Evolutionary conservation across 2,329 filamentous ascomycete species (phyloP).

Genomic region (Cercospora zeae-maydis): DNA sequence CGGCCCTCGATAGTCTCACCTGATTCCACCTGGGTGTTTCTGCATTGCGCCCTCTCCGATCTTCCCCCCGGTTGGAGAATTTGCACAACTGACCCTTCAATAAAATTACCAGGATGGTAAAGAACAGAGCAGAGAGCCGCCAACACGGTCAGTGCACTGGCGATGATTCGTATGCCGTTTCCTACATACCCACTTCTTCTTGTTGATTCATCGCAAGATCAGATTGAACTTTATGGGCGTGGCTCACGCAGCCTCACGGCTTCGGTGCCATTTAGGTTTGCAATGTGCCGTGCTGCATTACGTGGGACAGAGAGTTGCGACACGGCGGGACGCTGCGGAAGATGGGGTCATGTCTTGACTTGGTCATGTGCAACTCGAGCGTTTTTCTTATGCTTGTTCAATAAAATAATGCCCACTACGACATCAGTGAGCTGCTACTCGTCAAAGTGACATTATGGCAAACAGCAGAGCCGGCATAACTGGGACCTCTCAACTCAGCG

Average conservation of each 20-base stretch:
- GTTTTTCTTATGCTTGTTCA: neutral
- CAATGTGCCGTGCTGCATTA: neutral
- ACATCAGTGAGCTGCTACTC: neutral
- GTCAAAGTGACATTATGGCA: neutral
- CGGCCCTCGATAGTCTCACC: neutral
- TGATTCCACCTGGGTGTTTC: neutral
- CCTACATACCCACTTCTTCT: neutral
- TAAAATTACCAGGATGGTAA: neutral
- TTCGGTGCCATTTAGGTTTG: neutral
- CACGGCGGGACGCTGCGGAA: neutral
- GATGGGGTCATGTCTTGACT: neutral
- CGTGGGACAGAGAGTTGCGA: neutral
- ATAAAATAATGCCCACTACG: neutral
- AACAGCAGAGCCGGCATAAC: neutral
- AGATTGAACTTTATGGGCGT: neutral
- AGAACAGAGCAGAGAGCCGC: neutral
- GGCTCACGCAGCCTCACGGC: neutral
- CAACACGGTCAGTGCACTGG: neutral
- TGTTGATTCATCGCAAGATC: no score
- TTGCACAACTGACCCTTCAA: neutral
- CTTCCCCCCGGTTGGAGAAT: neutral
- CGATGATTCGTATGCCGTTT: neutral
- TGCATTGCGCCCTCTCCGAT: neutral
- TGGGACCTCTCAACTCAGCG: neutral
- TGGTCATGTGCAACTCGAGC: neutral